phyloP scores from a whole-genome alignment of 306 rosid genomes.

The Crataegus laevigata region DNA sequence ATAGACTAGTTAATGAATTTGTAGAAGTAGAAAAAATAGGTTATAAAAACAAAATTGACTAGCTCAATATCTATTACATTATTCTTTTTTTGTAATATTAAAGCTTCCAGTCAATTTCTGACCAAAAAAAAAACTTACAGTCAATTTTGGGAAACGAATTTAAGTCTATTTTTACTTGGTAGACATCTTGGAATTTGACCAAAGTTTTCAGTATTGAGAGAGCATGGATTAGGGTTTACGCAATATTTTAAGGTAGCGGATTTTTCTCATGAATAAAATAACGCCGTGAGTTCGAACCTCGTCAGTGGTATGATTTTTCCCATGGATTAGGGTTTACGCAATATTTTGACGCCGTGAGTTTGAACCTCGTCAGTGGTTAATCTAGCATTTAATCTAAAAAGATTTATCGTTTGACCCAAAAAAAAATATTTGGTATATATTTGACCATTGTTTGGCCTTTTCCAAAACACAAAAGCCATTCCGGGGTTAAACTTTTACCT shows the following conservation, averaged over 20 bases:
- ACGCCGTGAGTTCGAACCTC: no score
- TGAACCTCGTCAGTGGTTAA: fast-evolving
- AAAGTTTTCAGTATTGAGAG: background rate
- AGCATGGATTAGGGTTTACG: background rate
- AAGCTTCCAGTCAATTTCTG: constrained; percentile 28
- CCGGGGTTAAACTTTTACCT: constrained; percentile 13
- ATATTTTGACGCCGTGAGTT: background rate
- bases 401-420: no score
- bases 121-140: constrained; percentile 7
- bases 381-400: no score
- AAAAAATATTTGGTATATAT: background rate
- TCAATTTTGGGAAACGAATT: constrained; percentile 19
- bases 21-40: background rate
- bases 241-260: background rate
- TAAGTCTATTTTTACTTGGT: background rate
- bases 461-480: constrained; percentile 11
- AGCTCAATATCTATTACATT: background rate
- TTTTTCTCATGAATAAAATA: background rate
- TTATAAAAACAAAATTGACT: background rate
- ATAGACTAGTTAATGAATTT: no score
- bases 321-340: background rate
- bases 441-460: constrained; percentile 15
- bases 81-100: background rate
- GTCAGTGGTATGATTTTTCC: no score
- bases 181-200: constrained; percentile 24